Conservation (phyloP, 1,139 yeast species). For the Saccharomyces hybrid region DNA sequence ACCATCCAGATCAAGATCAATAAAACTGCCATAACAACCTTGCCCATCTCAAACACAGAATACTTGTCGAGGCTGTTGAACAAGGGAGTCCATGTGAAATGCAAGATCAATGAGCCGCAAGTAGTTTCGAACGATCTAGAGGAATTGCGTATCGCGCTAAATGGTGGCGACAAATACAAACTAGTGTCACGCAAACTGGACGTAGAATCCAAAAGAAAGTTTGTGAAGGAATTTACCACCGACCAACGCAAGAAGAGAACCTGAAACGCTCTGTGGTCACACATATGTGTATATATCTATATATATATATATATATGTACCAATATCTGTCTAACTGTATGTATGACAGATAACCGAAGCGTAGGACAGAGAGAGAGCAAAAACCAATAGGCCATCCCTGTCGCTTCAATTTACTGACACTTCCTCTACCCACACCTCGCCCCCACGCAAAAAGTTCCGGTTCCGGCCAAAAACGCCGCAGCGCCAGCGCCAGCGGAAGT, state of each 20-base stretch:
- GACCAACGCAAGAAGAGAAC: neutral
- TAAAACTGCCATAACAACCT: slow-evolving; percentile 34
- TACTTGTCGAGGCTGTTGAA: slow-evolving; percentile 19
- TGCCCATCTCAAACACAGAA: slow-evolving; percentile 12
- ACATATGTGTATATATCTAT: neutral
- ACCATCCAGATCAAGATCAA: slow-evolving; percentile 40
- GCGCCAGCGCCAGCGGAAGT: neutral
- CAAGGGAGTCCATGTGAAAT: slow-evolving; percentile 19
- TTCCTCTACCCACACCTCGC: neutral
- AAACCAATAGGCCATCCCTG: neutral
- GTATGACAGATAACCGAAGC: neutral
- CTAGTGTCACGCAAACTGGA: slow-evolving; percentile 33
- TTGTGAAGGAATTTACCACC: slow-evolving; percentile 27
- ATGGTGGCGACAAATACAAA: slow-evolving; percentile 37
- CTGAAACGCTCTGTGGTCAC: neutral
- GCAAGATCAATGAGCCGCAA: slow-evolving; percentile 26
- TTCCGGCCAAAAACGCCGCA: neutral
- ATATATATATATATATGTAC: neutral
- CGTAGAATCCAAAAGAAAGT: slow-evolving; percentile 29
- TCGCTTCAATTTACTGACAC: neutral
- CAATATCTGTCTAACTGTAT: neutral
- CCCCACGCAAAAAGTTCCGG: neutral
- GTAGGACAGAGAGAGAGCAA: neutral
- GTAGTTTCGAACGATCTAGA: slow-evolving; percentile 20
- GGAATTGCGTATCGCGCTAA: slow-evolving; percentile 32